A percentile compares a stretch with the other conserved stretches of the same genome.
Conservation (phyloP, 805 yeast species). For the Cyberlindnera galapagoensis region DNA sequence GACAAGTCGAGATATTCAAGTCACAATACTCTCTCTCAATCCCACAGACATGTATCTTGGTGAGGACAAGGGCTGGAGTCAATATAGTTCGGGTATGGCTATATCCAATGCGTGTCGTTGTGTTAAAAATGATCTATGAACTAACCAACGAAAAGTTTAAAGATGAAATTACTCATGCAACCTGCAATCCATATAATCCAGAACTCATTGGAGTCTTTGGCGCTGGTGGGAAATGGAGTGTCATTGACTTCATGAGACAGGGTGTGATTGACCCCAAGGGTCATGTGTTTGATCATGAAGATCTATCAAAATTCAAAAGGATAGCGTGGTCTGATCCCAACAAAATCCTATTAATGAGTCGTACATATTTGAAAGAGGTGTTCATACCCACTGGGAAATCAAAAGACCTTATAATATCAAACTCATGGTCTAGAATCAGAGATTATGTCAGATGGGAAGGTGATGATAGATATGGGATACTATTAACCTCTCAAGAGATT, state of each 20-base stretch:
- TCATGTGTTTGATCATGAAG: conserved; percentile 34
- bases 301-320: conserved; percentile 50
- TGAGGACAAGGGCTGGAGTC: conserved; percentile 32
- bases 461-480: conserved; percentile 33
- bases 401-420: conserved; percentile 25
- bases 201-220: conserved; percentile 40
- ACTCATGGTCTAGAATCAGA: conserved; percentile 28
- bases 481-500: conserved; percentile 64
- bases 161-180: conserved; percentile 37
- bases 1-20: conserved; percentile 32
- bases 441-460: conserved; percentile 32
- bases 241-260: conserved; percentile 25
- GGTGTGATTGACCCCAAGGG: conserved; percentile 10
- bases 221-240: conserved; percentile 42
- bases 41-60: conserved; percentile 26
- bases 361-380: conserved; percentile 36
- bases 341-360: conserved; percentile 30
- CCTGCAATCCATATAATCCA: conserved; percentile 38
- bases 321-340: conserved; percentile 36
- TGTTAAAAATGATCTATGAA: conserved; percentile 2
- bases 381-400: conserved; percentile 23
- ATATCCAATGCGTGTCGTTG: too few relatives aligned
- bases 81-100: conserved; percentile 26
- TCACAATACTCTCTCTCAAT: conserved; percentile 19
- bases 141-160: conserved; percentile 21